Conservation (phyloP, 2,329 filamentous ascomycete species). For the Aspergillus thermomutatus region DNA sequence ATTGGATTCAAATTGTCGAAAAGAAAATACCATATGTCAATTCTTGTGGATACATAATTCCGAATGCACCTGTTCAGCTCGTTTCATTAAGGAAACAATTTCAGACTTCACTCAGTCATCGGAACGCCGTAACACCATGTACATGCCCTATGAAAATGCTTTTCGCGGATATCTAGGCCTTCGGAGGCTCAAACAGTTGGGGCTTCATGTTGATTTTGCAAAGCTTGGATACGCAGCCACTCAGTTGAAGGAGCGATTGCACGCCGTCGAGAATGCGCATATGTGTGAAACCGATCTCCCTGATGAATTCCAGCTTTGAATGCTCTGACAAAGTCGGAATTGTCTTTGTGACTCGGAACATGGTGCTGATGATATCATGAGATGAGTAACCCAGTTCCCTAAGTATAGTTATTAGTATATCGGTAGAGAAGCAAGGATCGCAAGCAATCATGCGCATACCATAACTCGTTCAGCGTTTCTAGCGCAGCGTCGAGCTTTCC, state of each 20-base stretch:
- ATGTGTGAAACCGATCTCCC: constrained; percentile 97
- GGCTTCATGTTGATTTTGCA: constrained; percentile 97
- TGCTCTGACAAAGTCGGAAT: constrained; percentile 90
- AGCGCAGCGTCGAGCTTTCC: constrained; percentile 84
- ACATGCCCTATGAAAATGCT: constrained; percentile 18
- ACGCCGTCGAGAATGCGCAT: constrained; percentile 99
- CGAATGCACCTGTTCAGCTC: neutral
- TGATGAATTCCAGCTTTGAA: constrained; percentile 94
- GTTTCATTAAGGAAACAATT: neutral
- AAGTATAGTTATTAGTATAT: constrained; percentile 5
- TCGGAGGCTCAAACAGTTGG: constrained; percentile 63
- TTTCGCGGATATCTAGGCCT: constrained; percentile 14
- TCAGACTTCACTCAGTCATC: neutral
- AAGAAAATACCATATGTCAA: neutral
- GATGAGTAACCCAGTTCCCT: constrained; percentile 90
- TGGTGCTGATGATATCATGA: constrained; percentile 97
- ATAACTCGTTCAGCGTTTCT: constrained; percentile 82
- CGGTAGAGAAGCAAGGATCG: neutral
- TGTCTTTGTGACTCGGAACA: constrained; percentile 98
- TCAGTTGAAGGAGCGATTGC: constrained; percentile 89
- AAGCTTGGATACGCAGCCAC: constrained; percentile 84
- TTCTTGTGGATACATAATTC: neutral
- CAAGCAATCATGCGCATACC: constrained; percentile 48
- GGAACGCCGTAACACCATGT: constrained; percentile 18
- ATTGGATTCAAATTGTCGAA: neutral